These are phyloP conservation scores for Phytophthora boehmeriae DNA, from an alignment of 352 stramenopile genomes.

Conservation along the genomic window DNA sequence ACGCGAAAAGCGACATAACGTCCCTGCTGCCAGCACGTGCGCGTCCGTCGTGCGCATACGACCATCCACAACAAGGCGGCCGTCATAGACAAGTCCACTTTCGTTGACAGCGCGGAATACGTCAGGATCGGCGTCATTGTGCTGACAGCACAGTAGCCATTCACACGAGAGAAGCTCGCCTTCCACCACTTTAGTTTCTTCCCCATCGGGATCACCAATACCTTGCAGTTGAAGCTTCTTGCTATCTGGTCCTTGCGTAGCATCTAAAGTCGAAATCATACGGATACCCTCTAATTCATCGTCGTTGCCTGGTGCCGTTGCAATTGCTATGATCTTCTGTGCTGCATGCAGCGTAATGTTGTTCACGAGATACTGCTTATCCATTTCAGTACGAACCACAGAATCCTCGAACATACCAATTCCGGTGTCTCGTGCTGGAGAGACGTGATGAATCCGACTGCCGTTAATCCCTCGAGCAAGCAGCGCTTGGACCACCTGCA, in stretches of 20 bases:
- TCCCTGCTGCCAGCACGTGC: conserved; percentile 71
- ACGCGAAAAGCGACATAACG: conserved; percentile 80
- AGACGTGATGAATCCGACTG: conserved; percentile 64
- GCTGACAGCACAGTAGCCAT: conserved; percentile 85
- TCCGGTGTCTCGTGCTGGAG: conserved; percentile 37
- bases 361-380: conserved; percentile 50
- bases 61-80: conserved; percentile 89
- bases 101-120: conserved; percentile 92
- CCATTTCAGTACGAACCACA: conserved; percentile 61
- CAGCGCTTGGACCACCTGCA: conserved; percentile 70
- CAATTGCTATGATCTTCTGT: conserved; percentile 54
- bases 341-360: conserved; percentile 50
- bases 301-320: conserved; percentile 30
- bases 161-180: conserved; percentile 51
- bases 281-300: conserved; percentile 55
- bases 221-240: conserved; percentile 1
- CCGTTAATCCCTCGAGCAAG: conserved; percentile 46
- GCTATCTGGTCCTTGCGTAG: conserved; percentile 10
- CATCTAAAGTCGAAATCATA: conserved; percentile 26
- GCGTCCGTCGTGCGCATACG: conserved; percentile 87
- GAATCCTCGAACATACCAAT: conserved; percentile 61
- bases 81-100: conserved; percentile 92
- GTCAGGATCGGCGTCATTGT: conserved; percentile 87
- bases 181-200: background rate
- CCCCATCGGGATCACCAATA: background rate